Evolutionary conservation across 805 yeast species (phyloP), one percentile per base, ranked within the genome.

Genomic region (Hemisphaericaspora nanyangensis): DNA sequence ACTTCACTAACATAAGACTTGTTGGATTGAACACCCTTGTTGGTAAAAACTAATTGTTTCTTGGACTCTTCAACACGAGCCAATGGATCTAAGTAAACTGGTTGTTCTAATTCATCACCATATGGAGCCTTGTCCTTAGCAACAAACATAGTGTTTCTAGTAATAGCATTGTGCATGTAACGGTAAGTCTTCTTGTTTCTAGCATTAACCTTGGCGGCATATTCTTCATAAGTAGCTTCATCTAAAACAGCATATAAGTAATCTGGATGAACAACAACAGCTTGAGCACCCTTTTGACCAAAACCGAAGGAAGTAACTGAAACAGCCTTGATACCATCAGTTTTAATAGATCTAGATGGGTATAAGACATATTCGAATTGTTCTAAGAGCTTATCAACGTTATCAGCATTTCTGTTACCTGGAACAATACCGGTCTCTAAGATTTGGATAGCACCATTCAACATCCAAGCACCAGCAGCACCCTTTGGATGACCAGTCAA

Each of bases 391-490:
- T 79, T 74, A 68, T 93, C 99, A 54, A 93, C 80, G 61, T 93
- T 93, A 68, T 93, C 99, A 49, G 99, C 99, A 58, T 93, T 95
- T 69, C 97, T 81, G 78, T 93, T 93, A 65, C 99, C 99, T 53
- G 99, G 99, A 53, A 93, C 95, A 56, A 90, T 58, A 68, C 99
- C 98, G 56, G 85, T 65, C 72, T 87, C 85, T 63, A 93, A 74
- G 52, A 90, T 82, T 74, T 93, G 99, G 52, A 93, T 72, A 42
- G 88, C 96, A 69, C 99, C 99, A 68, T 93, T 95, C 78, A 93
- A 72, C 99, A 93, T 93, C 99, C 99, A 93, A 43, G 99, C 98
- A 77, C 97, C 99, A 42, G 99, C 99, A 55, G 99, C 99, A 79
- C 99, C 99, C 85, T 93, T 93, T 56, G 99, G 99, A 76, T 93